Base-by-base conservation (phyloP, 768 basidiomycete genomes). In the Leucosporidium yakuticum region DNA sequence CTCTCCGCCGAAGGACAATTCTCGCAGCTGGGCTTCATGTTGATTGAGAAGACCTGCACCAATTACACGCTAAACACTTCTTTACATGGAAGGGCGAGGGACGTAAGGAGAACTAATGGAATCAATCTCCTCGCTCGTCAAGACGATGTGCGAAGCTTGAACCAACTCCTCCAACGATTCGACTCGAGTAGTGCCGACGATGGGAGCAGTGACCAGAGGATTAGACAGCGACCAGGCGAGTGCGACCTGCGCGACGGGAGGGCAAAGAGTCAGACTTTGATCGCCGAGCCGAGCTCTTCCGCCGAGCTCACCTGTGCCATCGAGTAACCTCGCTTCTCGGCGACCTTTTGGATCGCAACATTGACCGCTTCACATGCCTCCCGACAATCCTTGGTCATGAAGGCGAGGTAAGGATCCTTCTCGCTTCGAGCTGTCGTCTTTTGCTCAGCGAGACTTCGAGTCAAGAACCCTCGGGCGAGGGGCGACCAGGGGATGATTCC, bases 401-500 rank as follows among this genome's bases (percentile, higher is more conserved):
- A 69, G 55, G 62, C 59, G 39, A 44, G 39, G 39, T 44, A 44
- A 21, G 57, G 60, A 54, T 64, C 62, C 19, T 39, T 53, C 53
- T 65, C 56, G 4, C 61, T 61, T 27, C 70, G 67, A 19, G 32
- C 47, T 21, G 70, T 62, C 50, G 47, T 27, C 57, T 65, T 11
- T 44, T 68, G 66, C 19, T 71, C 66, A n/a, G 51, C 51, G 21
- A 44, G 47, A 19, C 81, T 78, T 49, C 80, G 77, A 25, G 78
- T 75, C 56, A 79, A 77, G 62, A 75, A 74, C 14, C 81, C 81
- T 31, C 79, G 77, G 15, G 80, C 84, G 20, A 86, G 80, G 0
- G 85, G 84, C 15, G 83, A 84, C 85, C 85, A 87, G 0, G 85
- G 84, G 58, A 86, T 85, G n/a, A 81, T 77, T 0, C 84, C 85